Conservation (phyloP, 441 rosid genomes). For the Kokia cookei region DNA sequence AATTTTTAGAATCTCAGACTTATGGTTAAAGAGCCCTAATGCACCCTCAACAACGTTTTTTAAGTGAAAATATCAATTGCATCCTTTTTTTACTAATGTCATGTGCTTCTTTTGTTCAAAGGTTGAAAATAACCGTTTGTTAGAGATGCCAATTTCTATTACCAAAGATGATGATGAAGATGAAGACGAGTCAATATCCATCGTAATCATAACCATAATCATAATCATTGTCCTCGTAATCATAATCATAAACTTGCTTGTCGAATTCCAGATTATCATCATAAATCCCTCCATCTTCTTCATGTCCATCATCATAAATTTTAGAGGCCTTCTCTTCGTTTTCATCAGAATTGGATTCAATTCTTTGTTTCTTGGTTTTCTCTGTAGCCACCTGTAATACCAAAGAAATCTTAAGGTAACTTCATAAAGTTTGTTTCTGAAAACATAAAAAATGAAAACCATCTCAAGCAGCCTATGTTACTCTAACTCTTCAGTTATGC, state of each 20-base stretch:
- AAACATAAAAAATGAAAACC: not conserved
- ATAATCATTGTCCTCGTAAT: conserved; percentile 1
- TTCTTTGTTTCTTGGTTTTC: conserved; percentile 29
- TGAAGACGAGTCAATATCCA: not conserved
- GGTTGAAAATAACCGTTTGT: not conserved
- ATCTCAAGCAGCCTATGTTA: not conserved
- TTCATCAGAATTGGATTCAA: conserved; percentile 16
- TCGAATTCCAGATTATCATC: conserved; percentile 8
- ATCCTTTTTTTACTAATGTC: too few relatives aligned
- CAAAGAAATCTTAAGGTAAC: not conserved
- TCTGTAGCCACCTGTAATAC: conserved; percentile 20
- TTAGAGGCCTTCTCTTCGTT: conserved; percentile 13
- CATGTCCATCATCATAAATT: conserved; percentile 5
- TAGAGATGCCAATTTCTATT: not conserved
- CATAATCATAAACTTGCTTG: conserved; percentile 21
- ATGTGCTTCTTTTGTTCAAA: not conserved
- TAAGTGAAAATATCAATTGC: too few relatives aligned
- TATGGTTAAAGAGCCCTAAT: too few relatives aligned
- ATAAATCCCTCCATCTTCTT: conserved; percentile 10
- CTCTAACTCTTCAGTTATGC: not conserved
- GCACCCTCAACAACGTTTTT: too few relatives aligned
- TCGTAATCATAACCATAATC: conserved; percentile 22
- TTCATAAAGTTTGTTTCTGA: not conserved
- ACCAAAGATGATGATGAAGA: too few relatives aligned
- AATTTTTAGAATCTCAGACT: too few relatives aligned